A percentile compares a stretch with the other conserved stretches of the same genome.
Conservation (phyloP, 345 rosid genomes). For the Garcia nutans region DNA sequence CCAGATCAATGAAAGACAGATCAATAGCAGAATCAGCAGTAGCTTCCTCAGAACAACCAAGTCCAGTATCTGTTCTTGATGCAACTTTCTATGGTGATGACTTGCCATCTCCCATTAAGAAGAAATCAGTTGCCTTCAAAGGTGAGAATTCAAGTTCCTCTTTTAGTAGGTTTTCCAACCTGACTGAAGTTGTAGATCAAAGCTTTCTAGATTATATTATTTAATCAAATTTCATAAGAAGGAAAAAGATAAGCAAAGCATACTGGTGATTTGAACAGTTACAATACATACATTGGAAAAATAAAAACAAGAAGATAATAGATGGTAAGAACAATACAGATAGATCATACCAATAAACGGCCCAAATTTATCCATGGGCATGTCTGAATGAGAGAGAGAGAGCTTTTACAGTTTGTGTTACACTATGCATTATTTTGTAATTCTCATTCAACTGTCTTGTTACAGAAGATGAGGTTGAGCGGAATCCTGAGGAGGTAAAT, state of each 20-base stretch:
- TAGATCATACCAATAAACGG: not conserved
- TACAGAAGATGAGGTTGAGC: slow-evolving; percentile 51
- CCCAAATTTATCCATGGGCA: not conserved
- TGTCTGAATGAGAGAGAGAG: not conserved
- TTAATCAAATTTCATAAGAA: not conserved
- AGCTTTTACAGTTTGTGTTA: not conserved
- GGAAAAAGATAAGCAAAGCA: not conserved
- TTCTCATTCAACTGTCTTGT: slow-evolving; percentile 17
- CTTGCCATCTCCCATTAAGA: slow-evolving; percentile 79
- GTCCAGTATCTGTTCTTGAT: slow-evolving; percentile 94
- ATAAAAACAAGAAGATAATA: not conserved
- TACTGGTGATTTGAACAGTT: not conserved
- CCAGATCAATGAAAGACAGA: slow-evolving; percentile 36
- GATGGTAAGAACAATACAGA: not conserved
- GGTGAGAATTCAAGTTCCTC: slow-evolving; percentile 44
- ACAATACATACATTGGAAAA: not conserved
- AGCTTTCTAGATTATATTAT: not conserved
- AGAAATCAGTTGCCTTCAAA: slow-evolving; percentile 56
- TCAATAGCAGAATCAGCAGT: slow-evolving; percentile 35
- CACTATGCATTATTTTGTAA: not conserved
- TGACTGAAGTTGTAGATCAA: not conserved
- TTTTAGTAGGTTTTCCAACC: not conserved
- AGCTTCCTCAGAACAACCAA: slow-evolving; percentile 71
- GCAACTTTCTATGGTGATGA: slow-evolving; percentile 69
- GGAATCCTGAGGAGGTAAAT: slow-evolving; percentile 35